Evolutionary conservation across 495 filamentous ascomycete genomes (phyloP), one percentile per base, ranked within the genome.

Genomic region (Articulospora tetracladia): DNA sequence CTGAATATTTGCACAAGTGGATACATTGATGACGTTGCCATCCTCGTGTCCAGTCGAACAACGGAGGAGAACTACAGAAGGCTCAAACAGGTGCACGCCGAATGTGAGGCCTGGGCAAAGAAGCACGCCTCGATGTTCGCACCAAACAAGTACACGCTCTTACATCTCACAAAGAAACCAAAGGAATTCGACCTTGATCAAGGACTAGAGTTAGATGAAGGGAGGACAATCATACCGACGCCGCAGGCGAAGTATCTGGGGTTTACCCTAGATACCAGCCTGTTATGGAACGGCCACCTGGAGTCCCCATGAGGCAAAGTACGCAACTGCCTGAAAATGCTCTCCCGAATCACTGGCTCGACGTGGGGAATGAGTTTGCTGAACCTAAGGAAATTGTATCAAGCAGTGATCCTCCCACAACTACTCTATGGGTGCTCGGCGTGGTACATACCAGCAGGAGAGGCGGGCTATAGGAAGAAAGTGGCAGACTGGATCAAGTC

Each of bases 271-370:
- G 51, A 55, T 25, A 26, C 34, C 30, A 51, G 30, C 24, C 58
- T 60, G 24, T 55, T 55, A n/a, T 60, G 24, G 51, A 60, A 60
- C 27, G 50, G 48, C 8, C 46, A 58, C n/a, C 30, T 58, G 22
- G 19, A 58, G 25, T 32, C 50, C n/a, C 6, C 51, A 10, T 20
- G 4, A 52, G 44, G n/a, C 3, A 58, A 52, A 36, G 25, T 51
- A 15, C 32, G 22, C 12, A 58, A 58, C 44, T 58, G 44, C 23
- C 27, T 58, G 13, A 34, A 26, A 13, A 46, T 46, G 28, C 26
- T 58, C 8, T 8, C 46, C 27, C 32, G 56, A 19, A n/a, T 58
- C n/a, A 46, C 46, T 7, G 46, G 56, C 12, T 58, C 27, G 11
- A 58, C 56, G 19, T 58, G 26, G 56, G 56, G 56, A 58, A 26